Evolutionary conservation across 805 yeast genomes (phyloP).

Genomic region (Wickerhamomyces pijperi): DNA sequence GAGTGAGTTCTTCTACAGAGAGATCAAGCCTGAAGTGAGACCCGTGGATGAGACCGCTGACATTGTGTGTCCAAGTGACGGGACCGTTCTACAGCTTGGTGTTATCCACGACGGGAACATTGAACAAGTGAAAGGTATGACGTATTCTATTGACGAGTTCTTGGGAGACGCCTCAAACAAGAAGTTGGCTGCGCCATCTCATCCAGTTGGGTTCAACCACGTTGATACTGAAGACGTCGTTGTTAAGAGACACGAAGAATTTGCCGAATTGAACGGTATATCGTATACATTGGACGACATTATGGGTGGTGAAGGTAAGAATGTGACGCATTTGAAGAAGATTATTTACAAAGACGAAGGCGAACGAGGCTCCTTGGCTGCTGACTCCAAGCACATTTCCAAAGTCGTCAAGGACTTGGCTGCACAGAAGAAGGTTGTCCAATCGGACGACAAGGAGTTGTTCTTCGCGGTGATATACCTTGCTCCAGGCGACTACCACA

Average conservation of each 20-base stretch:
- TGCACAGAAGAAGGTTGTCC: slow-evolving; percentile 8
- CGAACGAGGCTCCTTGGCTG: slow-evolving; percentile 38
- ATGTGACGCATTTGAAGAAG: slow-evolving; percentile 32
- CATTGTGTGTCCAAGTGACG: slow-evolving; percentile 88
- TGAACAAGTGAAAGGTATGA: slow-evolving; percentile 95
- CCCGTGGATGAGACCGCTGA: slow-evolving; percentile 57
- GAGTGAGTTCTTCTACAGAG: slow-evolving; percentile 85
- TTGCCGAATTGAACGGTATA: slow-evolving; percentile 71
- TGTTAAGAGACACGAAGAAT: slow-evolving; percentile 50
- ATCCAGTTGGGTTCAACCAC: slow-evolving; percentile 33
- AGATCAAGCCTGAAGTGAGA: slow-evolving; percentile 64
- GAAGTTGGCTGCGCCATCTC: slow-evolving; percentile 45
- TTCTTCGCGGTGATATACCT: slow-evolving; percentile 86
- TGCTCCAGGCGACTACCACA: slow-evolving; percentile 98
- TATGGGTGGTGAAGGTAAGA: slow-evolving; percentile 40
- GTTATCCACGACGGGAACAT: slow-evolving; percentile 71
- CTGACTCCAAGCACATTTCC: slow-evolving; percentile 24
- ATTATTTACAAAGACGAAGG: slow-evolving; percentile 53
- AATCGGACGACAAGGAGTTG: slow-evolving; percentile 40
- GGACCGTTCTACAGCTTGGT: slow-evolving; percentile 80
- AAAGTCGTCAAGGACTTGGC: slow-evolving; percentile 24
- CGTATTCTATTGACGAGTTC: slow-evolving; percentile 80
- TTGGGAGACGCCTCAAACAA: slow-evolving; percentile 45
- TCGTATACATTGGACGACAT: slow-evolving; percentile 59
- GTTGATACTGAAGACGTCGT: slow-evolving; percentile 28